Evolutionary conservation across 129 eudicot species (phyloP).

Genomic region (Sambucus nigra): DNA sequence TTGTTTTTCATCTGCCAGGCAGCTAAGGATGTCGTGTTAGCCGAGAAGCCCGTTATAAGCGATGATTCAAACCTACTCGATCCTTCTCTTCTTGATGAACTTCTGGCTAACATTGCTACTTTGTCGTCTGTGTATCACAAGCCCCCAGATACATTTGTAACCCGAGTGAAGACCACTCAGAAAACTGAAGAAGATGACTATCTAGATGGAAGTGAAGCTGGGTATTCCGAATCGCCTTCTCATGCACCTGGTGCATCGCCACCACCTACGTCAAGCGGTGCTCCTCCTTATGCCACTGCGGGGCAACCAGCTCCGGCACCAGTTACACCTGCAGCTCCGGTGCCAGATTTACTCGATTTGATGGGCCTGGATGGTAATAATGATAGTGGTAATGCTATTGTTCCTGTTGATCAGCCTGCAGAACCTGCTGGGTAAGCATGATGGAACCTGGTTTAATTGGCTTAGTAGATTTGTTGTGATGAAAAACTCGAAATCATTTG

Average conservation of each 20-base stretch:
- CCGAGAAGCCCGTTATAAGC: conserved; percentile 92
- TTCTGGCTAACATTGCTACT: conserved; percentile 87
- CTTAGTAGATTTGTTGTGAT: too few relatives aligned
- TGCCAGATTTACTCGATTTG: conserved; percentile 87
- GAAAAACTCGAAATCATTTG: too few relatives aligned
- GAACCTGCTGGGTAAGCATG: conserved; percentile 50
- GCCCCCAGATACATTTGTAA: conserved; percentile 89
- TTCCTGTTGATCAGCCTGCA: conserved; percentile 69
- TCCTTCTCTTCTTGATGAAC: conserved; percentile 87
- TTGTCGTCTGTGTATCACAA: conserved; percentile 93
- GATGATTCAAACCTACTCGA: conserved; percentile 92
- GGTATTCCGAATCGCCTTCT: conserved; percentile 63
- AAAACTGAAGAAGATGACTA: conserved; percentile 87
- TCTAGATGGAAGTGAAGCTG: conserved; percentile 74
- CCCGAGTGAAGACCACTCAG: conserved; percentile 68
- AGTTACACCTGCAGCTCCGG: conserved; percentile 41
- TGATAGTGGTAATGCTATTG: conserved; percentile 28
- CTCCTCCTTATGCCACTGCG: conserved; percentile 33
- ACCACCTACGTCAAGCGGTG: conserved; percentile 33
- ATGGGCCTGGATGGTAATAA: conserved; percentile 40
- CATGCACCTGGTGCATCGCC: conserved; percentile 55
- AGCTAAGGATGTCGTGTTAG: conserved; percentile 91
- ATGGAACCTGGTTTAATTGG: background rate
- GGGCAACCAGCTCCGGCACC: conserved; percentile 34
- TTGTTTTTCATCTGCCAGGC: conserved; percentile 39